Conservation (phyloP, 2,329 filamentous ascomycete genomes). For the Colletotrichum aenigma region DNA sequence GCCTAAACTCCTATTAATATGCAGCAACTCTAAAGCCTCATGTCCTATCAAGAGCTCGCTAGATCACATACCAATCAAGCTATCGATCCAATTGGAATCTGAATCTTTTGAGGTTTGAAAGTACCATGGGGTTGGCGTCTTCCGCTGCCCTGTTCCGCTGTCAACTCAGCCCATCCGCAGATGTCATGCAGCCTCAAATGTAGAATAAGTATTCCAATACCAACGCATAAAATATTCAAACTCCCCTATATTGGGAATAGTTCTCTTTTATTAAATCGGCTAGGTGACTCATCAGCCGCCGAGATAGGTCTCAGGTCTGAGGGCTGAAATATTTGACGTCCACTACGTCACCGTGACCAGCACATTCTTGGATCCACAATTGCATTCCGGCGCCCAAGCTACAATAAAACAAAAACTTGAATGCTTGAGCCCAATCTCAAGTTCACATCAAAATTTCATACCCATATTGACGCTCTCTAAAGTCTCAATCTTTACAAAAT, state of each 20-base stretch:
- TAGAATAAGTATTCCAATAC: background rate
- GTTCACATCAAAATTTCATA: background rate
- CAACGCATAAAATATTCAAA: background rate
- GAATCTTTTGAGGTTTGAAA: background rate
- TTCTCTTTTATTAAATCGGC: background rate
- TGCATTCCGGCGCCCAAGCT: background rate
- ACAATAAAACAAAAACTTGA: background rate
- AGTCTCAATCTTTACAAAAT: background rate
- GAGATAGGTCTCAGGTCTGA: background rate
- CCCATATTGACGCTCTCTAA: background rate
- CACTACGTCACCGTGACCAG: background rate
- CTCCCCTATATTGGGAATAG: accelerated
- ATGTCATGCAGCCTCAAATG: background rate
- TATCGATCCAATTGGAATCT: background rate
- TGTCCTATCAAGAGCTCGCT: background rate
- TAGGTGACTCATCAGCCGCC: background rate
- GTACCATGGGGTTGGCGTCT: background rate
- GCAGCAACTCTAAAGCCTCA: background rate
- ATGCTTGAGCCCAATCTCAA: background rate
- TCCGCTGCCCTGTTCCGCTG: accelerated
- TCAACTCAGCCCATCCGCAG: background rate
- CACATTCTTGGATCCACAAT: background rate
- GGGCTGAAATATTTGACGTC: background rate
- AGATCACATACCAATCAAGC: background rate
- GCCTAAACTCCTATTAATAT: background rate